phyloP scores from a whole-genome alignment of 345 rosid species.

The Rhodomyrtus tomentosa region DNA sequence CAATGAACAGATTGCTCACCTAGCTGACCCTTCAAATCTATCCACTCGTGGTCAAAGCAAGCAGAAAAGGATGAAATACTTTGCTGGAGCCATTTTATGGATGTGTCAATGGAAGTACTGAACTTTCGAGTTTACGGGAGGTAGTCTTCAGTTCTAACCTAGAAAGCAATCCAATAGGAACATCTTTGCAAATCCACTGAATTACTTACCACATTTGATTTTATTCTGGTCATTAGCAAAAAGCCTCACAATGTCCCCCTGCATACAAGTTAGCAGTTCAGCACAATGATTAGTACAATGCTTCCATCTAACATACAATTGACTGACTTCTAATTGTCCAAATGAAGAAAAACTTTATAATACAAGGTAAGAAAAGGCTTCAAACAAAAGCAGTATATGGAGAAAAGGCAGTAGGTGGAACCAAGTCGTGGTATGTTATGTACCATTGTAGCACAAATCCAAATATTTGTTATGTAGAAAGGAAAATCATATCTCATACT shows the following conservation, averaged over 20 bases:
- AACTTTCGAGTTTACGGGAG: background rate
- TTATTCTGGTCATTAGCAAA: constrained; percentile 91
- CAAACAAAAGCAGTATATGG: background rate
- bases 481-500: too few relatives aligned
- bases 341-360: background rate
- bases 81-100: background rate
- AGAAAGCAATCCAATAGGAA: background rate
- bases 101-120: background rate
- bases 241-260: constrained; percentile 86
- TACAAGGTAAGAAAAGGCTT: background rate
- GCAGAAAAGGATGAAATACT: background rate
- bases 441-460: background rate
- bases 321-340: background rate
- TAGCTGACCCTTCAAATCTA: background rate
- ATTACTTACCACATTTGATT: constrained; percentile 77
- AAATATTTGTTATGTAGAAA: background rate
- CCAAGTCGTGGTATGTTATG: background rate
- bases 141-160: background rate
- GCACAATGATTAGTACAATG: background rate
- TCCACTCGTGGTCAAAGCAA: background rate
- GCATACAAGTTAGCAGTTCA: background rate
- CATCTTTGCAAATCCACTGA: background rate
- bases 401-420: background rate
- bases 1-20: background rate
- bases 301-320: background rate